A percentile compares a stretch with the other conserved stretches of the same genome.
These are phyloP conservation scores for Choricystis sp. DNA, from an alignment of 139 green algal genomes.

Conservation along the genomic window DNA sequence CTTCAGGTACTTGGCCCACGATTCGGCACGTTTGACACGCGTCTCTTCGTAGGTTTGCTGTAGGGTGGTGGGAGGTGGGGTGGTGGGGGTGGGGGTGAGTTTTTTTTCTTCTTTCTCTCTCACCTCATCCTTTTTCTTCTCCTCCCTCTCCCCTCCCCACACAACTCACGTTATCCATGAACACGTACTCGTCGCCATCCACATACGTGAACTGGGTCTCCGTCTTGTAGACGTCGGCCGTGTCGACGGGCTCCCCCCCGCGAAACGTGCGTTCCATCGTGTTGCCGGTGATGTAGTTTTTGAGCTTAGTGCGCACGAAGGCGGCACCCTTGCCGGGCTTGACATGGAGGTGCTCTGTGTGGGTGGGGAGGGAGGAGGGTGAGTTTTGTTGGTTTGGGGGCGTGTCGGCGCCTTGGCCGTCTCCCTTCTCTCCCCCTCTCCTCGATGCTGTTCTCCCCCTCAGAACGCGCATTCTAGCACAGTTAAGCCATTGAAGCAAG, in stretches of 20 bases:
- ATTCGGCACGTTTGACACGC: constrained; percentile 49
- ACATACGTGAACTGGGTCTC: constrained; percentile 74
- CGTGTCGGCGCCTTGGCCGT: background rate
- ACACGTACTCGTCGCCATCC: constrained; percentile 70
- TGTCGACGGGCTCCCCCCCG: constrained; percentile 69
- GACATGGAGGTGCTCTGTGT: constrained; percentile 90
- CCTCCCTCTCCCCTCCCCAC: too few relatives aligned
- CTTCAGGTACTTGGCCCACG: constrained; percentile 76
- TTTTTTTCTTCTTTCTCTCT: too few relatives aligned
- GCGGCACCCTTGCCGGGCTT: constrained; percentile 96
- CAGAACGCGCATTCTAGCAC: background rate
- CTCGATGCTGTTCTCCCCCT: background rate
- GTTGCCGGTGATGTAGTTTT: constrained; percentile 83
- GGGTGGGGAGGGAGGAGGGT: background rate
- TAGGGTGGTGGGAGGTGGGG: too few relatives aligned
- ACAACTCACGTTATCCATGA: constrained; percentile 96
- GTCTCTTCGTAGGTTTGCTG: constrained; percentile 94
- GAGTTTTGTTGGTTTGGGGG: background rate
- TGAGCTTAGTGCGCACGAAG: constrained; percentile 95
- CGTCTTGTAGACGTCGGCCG: constrained; percentile 48
- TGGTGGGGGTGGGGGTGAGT: too few relatives aligned
- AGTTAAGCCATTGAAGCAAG: background rate
- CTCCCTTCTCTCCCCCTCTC: background rate
- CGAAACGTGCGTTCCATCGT: constrained; percentile 85
- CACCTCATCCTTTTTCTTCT: too few relatives aligned